Evolutionary conservation across 1,284 basidiomycete species (phyloP).

Genomic region (Microbotryum intermedium): DNA sequence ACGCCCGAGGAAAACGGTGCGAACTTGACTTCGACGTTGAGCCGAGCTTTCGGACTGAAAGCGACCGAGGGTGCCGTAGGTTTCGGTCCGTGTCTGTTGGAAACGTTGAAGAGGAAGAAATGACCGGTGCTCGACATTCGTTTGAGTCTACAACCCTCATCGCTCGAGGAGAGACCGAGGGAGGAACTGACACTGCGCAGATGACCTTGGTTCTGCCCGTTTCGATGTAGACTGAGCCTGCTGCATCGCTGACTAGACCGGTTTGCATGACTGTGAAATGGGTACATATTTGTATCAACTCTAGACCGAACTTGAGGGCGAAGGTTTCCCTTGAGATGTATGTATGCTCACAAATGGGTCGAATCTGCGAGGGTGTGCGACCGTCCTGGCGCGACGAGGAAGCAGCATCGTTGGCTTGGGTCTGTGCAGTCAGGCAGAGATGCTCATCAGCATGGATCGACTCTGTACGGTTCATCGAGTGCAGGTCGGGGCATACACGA

Average conservation of each 20-base stretch:
- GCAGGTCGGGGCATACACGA: neutral
- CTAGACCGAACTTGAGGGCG: too few species aligned
- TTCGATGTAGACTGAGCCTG: constrained; percentile 92
- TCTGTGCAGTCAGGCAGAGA: too few species aligned
- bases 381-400: constrained; percentile 44
- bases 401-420: constrained; percentile 4
- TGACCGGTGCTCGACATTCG: too few species aligned
- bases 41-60: constrained; percentile 74
- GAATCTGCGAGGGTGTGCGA: constrained; percentile 55
- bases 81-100: constrained; percentile 71
- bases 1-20: constrained; percentile 74
- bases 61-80: constrained; percentile 43
- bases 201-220: constrained; percentile 81
- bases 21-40: constrained; percentile 95
- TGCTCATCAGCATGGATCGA: constrained; percentile 40
- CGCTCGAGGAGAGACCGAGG: neutral
- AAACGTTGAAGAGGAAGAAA: neutral
- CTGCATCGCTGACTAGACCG: constrained; percentile 82
- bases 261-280: constrained; percentile 71
- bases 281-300: too few species aligned
- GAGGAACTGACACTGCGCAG: constrained; percentile 67
- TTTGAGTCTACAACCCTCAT: too few species aligned
- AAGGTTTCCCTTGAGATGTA: constrained; percentile 1
- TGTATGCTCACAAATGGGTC: constrained; percentile 66
- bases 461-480: neutral